Percentiles rank a stretch among this genome's conserved stretches.
These are phyloP conservation scores for Handroanthus guayacan DNA, from an alignment of 257 asterid species.

Conservation along the genomic window DNA sequence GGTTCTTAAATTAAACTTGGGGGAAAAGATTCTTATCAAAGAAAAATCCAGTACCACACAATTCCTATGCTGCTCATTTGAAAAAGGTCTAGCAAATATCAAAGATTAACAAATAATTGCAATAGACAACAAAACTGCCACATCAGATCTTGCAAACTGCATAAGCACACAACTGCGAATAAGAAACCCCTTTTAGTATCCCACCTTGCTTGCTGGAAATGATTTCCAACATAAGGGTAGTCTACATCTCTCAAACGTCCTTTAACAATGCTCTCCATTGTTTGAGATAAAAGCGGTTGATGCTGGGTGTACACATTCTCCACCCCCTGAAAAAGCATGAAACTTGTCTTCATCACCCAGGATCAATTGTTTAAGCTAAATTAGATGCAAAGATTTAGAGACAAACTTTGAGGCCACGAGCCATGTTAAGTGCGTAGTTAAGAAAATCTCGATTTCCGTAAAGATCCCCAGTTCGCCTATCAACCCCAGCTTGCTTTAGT, in stretches of 20 bases:
- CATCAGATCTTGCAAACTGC: constrained; percentile 15
- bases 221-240: constrained; percentile 94
- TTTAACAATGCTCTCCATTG: constrained; percentile 90
- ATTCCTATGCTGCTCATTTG: background rate
- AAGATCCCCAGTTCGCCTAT: constrained; percentile 94
- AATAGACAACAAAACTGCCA: background rate
- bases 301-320: constrained; percentile 99
- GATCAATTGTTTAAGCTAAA: constrained; percentile 22
- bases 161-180: background rate
- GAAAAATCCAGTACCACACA: background rate
- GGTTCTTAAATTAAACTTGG: background rate
- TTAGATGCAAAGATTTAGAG: constrained; percentile 16
- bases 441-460: constrained; percentile 91
- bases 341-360: constrained; percentile 22
- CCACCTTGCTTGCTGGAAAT: constrained; percentile 92
- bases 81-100: background rate
- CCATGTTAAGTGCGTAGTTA: constrained; percentile 95
- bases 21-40: background rate
- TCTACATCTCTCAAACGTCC: constrained; percentile 97
- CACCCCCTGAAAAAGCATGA: constrained; percentile 71
- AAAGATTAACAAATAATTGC: background rate
- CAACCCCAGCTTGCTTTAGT: constrained; percentile 95
- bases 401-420: constrained; percentile 92
- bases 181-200: constrained; percentile 22
- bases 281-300: constrained; percentile 89